phyloP scores from a whole-genome alignment of 176 grass and related monocot genomes.

The Puya raimondii region DNA sequence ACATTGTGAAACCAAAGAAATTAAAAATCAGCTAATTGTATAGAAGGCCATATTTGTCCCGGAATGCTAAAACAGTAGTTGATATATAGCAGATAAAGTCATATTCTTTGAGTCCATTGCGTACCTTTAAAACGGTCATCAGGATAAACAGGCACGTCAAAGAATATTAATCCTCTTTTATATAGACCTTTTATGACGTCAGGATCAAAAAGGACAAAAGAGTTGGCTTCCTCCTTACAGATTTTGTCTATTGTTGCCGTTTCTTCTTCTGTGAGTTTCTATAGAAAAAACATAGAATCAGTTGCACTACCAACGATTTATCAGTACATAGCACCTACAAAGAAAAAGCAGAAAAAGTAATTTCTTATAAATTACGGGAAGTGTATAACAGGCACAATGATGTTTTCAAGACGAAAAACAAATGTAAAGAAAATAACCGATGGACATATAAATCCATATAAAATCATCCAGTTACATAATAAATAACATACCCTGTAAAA shows the following conservation, averaged over 20 bases:
- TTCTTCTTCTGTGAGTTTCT: constrained; percentile 99
- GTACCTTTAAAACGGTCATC: constrained; percentile 93
- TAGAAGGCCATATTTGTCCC: neutral
- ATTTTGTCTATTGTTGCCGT: constrained; percentile 93
- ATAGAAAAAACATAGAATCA: constrained; percentile 29
- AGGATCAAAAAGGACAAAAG: constrained; percentile 84
- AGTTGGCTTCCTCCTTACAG: constrained; percentile 95
- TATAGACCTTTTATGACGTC: constrained; percentile 66
- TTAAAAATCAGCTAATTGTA: neutral
- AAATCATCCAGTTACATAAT: too few relatives aligned
- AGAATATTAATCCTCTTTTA: constrained; percentile 79
- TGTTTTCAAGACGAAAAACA: too few relatives aligned
- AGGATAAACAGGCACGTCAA: constrained; percentile 85
- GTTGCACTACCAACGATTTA: constrained; percentile 11
- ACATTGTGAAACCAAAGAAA: neutral
- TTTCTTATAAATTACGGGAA: neutral
- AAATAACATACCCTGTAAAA: too few relatives aligned
- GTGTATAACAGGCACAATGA: too few relatives aligned
- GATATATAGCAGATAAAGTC: neutral
- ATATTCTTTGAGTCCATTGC: neutral
- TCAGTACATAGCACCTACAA: constrained; percentile 6
- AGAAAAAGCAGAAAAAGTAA: constrained; percentile 19
- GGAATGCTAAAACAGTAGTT: neutral
- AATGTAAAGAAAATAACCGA: too few relatives aligned
- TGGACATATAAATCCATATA: too few relatives aligned